Conservation (phyloP, 805 yeast species). For the Danielia reshetovae region DNA sequence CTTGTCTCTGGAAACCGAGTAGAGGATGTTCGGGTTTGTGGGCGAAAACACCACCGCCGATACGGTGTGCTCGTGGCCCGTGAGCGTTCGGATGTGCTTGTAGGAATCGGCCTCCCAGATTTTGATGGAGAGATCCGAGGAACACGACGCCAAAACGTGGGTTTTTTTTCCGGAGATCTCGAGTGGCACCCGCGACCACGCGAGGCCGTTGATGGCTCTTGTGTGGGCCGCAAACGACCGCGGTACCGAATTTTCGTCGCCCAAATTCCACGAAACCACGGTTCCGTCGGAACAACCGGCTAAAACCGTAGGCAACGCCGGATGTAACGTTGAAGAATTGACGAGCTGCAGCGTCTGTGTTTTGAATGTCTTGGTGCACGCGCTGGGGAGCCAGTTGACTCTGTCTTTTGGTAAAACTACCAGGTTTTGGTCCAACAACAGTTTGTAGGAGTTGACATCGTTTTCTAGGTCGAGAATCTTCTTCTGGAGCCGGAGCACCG, state of each 20-base stretch:
- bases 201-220: conserved; percentile 55
- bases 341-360: conserved; percentile 56
- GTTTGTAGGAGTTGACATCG: conserved; percentile 47
- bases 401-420: conserved; percentile 17
- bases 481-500: conserved; percentile 76
- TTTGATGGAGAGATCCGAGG: conserved; percentile 55
- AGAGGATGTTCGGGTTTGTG: conserved; percentile 43
- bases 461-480: conserved; percentile 67
- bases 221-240: conserved; percentile 71
- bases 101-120: conserved; percentile 63
- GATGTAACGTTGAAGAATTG: conserved; percentile 68
- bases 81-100: conserved; percentile 55
- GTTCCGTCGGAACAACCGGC: conserved; percentile 72
- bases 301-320: conserved; percentile 59
- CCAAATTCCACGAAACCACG: conserved; percentile 65
- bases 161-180: conserved; percentile 30
- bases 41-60: conserved; percentile 56
- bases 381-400: conserved; percentile 61
- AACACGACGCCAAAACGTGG: conserved; percentile 45
- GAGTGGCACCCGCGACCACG: conserved; percentile 45
- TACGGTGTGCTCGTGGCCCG: conserved; percentile 87
- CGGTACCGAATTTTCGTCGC: conserved; percentile 53
- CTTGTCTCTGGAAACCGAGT: conserved; percentile 63
- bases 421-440: conserved; percentile 34
- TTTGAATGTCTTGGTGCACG: conserved; percentile 39